Conservation (phyloP, 306 rosid genomes). For the Cicer judaicum region DNA sequence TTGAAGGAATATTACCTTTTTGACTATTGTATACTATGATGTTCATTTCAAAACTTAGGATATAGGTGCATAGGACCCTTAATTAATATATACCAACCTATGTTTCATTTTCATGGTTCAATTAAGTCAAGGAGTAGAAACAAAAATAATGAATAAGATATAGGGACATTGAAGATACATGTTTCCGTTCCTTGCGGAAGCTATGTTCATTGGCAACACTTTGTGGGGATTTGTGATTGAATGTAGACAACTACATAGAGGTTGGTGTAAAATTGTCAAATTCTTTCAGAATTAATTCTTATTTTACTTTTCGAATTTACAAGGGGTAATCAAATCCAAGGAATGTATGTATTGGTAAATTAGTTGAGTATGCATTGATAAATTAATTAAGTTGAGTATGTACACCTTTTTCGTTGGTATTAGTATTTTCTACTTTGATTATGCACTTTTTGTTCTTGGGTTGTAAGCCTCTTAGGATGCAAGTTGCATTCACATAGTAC, state of each 20-base stretch:
- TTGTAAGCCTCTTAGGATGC: conserved; percentile 7
- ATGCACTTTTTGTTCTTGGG: conserved; percentile 21
- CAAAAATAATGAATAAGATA: conserved; percentile 25
- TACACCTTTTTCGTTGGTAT: neutral
- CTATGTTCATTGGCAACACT: conserved; percentile 39
- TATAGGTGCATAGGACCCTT: conserved; percentile 21
- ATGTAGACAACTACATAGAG: conserved; percentile 28
- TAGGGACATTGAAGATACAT: conserved; percentile 44
- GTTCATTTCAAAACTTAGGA: conserved; percentile 16
- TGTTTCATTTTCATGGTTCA: conserved; percentile 34
- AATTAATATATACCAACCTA: neutral
- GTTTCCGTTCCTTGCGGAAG: conserved; percentile 62
- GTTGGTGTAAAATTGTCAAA: conserved; percentile 27
- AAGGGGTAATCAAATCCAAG: conserved; percentile 17
- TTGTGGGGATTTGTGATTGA: conserved; percentile 41
- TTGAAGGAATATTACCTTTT: conserved; percentile 18
- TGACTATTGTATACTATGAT: conserved; percentile 24
- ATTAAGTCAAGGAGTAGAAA: conserved; percentile 11
- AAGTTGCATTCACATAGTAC: neutral
- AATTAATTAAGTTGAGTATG: neutral
- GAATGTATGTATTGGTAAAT: conserved; percentile 11
- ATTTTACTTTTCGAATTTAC: conserved; percentile 17
- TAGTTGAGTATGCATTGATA: neutral
- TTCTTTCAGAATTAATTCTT: neutral
- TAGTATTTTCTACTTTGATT: neutral